Base-by-base conservation (phyloP, 768 basidiomycete species). In the Trametes meyenii region DNA sequence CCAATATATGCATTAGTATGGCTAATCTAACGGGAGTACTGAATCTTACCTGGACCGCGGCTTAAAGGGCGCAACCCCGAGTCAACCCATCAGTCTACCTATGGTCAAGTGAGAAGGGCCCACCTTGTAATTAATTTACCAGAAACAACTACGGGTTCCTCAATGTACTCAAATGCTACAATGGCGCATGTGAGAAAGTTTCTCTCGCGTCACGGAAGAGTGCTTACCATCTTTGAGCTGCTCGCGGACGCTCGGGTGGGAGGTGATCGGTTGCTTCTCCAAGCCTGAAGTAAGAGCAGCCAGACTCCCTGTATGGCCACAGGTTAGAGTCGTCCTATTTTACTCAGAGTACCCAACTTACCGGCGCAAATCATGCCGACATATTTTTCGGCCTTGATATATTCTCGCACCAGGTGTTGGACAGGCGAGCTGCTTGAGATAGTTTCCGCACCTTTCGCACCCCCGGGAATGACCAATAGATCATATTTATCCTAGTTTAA, bases 331-430 rank as follows among this genome's bases (percentile, higher is more conserved):
- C 33, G 23, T 50, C 24, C 33, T 45, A 8, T 24, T 13, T 17
- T n/a, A 26, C 6, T 2, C 3, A 14, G 14, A 45, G 6, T 23
- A 16, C 21, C 10, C 13, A 13, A 71, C 79, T 36, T 55, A 87
- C 91, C 91, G 52, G 92, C 92, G 68, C 92, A 94, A 48, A 93
- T 91, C 91, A 93, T 92, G 1, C 85, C 92, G 24, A 94, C 87
- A 26, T 81, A 68, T 68, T 87, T 89, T 14, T 77, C 78, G 24
- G 75, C 64, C 23, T 78, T 71, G 46, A 89, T 70, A 67, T 85
- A 92, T 21, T 78, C 73, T 56, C 79, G 77, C 13, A 93, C 81
- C 11, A 92, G 78, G 0, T 79, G 75, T 69, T 92, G 89, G 1
- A 93, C 88, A 2, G 73, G 75, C 19, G 74, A 66, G 54, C 79